Conservation (phyloP, 1,284 basidiomycete genomes). For the Earliella scabrosa region DNA sequence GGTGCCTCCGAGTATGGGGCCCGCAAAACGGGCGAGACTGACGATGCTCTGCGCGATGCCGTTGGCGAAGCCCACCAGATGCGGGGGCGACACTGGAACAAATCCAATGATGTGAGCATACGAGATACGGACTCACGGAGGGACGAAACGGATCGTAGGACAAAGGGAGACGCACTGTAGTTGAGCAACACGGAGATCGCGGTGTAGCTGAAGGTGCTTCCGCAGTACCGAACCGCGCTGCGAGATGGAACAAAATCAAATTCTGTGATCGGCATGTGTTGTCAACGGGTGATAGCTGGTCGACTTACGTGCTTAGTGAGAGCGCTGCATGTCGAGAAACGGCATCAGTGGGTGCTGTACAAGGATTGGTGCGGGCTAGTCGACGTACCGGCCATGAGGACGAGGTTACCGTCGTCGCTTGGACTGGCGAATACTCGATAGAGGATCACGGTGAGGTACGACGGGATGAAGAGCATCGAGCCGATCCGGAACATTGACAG, state of each 20-base stretch:
- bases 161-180: conserved; percentile 59
- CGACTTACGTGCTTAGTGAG: conserved; percentile 73
- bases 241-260: not conserved
- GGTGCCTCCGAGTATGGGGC: conserved; percentile 79
- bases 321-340: conserved; percentile 53
- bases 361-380: too few species aligned
- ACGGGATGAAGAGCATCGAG: conserved; percentile 76
- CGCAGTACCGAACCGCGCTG: conserved; percentile 78
- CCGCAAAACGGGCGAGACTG: conserved; percentile 78
- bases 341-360: too few species aligned
- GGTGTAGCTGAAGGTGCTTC: conserved; percentile 79
- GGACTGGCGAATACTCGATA: conserved; percentile 71
- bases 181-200: conserved; percentile 80
- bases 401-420: conserved; percentile 61
- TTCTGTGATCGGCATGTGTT: too few species aligned
- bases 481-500: conserved; percentile 85
- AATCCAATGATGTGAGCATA: not conserved
- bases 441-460: conserved; percentile 73
- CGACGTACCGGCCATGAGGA: conserved; percentile 75
- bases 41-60: conserved; percentile 85
- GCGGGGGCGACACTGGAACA: conserved; percentile 75
- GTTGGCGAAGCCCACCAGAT: conserved; percentile 76
- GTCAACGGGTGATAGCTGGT: too few species aligned
- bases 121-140: too few species aligned
- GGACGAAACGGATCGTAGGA: not conserved